Evolutionary conservation across 441 rosid genomes (phyloP).

Genomic region (Mallotus japonicus): DNA sequence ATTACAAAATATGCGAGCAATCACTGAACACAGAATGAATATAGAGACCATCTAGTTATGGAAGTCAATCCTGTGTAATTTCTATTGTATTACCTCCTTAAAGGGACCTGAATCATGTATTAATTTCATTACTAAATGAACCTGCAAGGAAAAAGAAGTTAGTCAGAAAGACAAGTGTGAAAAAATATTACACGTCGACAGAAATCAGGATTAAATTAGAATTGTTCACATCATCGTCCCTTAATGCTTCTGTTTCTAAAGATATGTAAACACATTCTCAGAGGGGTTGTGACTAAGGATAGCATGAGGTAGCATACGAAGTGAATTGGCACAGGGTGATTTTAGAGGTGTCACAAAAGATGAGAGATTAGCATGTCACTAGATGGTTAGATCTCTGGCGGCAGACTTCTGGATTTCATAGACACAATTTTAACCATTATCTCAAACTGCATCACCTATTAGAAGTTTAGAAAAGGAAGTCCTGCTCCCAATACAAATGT

Average conservation of each 20-base stretch:
- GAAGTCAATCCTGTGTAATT: neutral
- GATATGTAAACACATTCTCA: too few species aligned
- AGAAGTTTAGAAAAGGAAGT: neutral
- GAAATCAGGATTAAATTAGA: too few species aligned
- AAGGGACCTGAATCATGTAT: constrained; percentile 80
- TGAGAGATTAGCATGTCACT: too few species aligned
- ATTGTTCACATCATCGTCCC: too few species aligned
- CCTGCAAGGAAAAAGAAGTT: constrained; percentile 40
- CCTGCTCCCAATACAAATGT: neutral
- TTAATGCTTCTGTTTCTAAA: too few species aligned
- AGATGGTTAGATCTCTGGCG: too few species aligned
- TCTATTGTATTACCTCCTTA: constrained; percentile 51
- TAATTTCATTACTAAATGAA: constrained; percentile 63
- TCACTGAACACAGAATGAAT: neutral
- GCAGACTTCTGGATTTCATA: too few species aligned
- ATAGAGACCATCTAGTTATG: neutral
- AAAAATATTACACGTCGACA: too few species aligned
- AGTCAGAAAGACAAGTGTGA: neutral
- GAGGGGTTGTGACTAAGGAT: too few species aligned
- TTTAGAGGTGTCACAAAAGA: too few species aligned
- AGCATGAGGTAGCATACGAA: too few species aligned
- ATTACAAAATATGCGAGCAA: neutral
- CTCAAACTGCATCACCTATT: neutral
- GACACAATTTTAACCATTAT: neutral
- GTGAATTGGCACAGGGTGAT: too few species aligned